A percentile compares a stretch with the other conserved stretches of the same genome.
Conservation (phyloP, 176 grass and related monocot species). For the Urochloa ruziziensis region DNA sequence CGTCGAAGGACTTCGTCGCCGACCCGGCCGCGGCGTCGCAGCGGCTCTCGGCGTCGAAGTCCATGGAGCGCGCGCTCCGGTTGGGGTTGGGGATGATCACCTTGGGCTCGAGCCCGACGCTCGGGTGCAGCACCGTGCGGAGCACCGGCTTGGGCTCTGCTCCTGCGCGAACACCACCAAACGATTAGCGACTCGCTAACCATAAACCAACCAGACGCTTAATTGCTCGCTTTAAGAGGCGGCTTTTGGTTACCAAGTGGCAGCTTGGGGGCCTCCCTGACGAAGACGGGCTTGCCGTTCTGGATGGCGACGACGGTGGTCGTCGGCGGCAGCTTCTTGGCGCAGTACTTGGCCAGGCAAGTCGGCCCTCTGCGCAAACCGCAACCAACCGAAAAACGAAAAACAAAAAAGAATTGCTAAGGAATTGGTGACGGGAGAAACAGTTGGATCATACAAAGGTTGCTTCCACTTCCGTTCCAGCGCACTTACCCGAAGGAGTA, state of each 20-base stretch:
- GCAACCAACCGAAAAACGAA: not conserved
- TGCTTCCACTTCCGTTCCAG: not conserved
- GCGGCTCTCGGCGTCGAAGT: slow-evolving; percentile 30
- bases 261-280: slow-evolving; percentile 48
- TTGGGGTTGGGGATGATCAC: slow-evolving; percentile 72
- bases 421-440: slow-evolving; percentile 26
- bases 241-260: slow-evolving; percentile 47
- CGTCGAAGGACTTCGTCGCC: slow-evolving; percentile 7
- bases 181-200: slow-evolving; percentile 27
- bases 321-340: slow-evolving; percentile 81
- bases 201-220: not conserved
- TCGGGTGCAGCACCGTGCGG: slow-evolving; percentile 67
- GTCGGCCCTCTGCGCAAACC: slow-evolving; percentile 53
- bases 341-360: slow-evolving; percentile 84
- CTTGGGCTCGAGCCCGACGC: slow-evolving; percentile 65
- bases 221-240: not conserved
- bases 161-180: slow-evolving; percentile 35
- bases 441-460: slow-evolving; percentile 49
- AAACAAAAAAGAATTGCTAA: not conserved
- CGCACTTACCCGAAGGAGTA: slow-evolving; percentile 72
- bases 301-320: slow-evolving; percentile 73
- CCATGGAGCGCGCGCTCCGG: slow-evolving; percentile 43
- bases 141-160: slow-evolving; percentile 63
- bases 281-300: slow-evolving; percentile 75
- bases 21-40: not conserved